Evolutionary conservation across 2,329 filamentous ascomycete species (phyloP).

Genomic region (Lachnellula cervina): DNA sequence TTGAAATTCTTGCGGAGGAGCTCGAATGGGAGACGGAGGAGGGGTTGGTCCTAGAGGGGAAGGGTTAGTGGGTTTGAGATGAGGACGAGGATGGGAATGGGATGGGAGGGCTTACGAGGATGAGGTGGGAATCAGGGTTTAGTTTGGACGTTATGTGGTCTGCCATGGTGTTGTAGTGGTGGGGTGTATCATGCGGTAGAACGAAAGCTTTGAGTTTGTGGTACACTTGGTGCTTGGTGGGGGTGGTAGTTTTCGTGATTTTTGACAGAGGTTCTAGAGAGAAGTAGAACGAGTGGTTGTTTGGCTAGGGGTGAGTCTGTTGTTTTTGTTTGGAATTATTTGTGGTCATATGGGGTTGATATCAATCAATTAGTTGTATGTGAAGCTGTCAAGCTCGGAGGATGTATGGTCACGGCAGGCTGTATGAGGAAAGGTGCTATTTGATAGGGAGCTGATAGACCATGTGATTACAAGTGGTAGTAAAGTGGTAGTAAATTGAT

Average conservation of each 20-base stretch:
- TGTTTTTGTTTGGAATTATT: background rate
- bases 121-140: slow-evolving; percentile 69
- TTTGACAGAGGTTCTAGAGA: too few species aligned
- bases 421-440: too few species aligned
- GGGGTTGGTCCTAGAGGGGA: slow-evolving; percentile 72
- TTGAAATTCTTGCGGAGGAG: slow-evolving; percentile 94
- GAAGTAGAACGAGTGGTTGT: background rate
- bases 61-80: slow-evolving; percentile 11
- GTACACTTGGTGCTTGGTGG: background rate
- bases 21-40: slow-evolving; percentile 88
- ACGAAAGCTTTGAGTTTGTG: background rate
- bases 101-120: slow-evolving; percentile 50
- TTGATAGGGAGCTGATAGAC: too few species aligned
- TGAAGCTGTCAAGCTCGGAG: background rate
- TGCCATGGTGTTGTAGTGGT: slow-evolving; percentile 42
- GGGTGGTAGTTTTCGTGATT: too few species aligned
- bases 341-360: background rate
- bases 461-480: too few species aligned
- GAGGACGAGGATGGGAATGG: slow-evolving; percentile 2
- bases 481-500: too few species aligned
- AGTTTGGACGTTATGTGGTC: slow-evolving; percentile 61
- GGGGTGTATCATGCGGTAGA: background rate
- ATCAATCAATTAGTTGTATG: background rate
- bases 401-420: background rate
- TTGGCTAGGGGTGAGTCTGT: background rate